A percentile compares a stretch with the other conserved stretches of the same genome.
Conservation (phyloP, 2,329 filamentous ascomycete species). For the Ascochyta pisi region DNA sequence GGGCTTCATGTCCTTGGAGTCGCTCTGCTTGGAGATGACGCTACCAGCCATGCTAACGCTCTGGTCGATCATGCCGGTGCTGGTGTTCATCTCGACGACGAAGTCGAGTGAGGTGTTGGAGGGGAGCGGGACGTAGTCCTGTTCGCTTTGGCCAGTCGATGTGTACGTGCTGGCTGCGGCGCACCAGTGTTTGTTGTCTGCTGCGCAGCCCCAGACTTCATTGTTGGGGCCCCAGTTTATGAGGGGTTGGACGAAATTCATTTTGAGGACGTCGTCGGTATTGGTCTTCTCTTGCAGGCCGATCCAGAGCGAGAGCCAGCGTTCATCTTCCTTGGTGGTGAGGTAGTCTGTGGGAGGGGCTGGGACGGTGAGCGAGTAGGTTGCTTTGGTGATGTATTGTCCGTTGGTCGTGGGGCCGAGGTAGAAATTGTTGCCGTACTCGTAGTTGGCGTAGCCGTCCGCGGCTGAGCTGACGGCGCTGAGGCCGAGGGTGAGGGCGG, state of each 20-base stretch:
- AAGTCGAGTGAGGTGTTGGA: not conserved
- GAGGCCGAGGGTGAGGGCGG: not conserved
- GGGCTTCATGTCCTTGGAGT: constrained; percentile 11
- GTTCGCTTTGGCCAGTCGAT: not conserved
- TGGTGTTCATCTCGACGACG: not conserved
- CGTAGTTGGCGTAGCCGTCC: constrained; percentile 1
- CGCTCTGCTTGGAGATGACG: constrained; percentile 5
- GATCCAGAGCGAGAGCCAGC: constrained; percentile 1
- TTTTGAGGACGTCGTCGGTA: constrained; percentile 6
- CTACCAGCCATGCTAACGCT: constrained; percentile 5
- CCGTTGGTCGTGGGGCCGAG: constrained; percentile 13
- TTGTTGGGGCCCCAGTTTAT: constrained; percentile 2
- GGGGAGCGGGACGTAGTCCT: not conserved
- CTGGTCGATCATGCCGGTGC: not conserved
- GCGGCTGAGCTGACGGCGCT: not conserved
- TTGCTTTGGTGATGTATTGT: constrained; percentile 18
- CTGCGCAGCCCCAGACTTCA: not conserved
- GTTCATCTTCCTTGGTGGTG: not conserved
- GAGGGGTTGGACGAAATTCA: constrained; percentile 17
- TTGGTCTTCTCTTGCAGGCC: constrained; percentile 10
- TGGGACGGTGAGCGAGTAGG: constrained; percentile 13
- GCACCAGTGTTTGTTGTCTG: constrained; percentile 15
- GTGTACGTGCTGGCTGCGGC: constrained; percentile 16
- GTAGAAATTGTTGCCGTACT: constrained; percentile 21
- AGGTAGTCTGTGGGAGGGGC: constrained; percentile 6